Base-by-base conservation (phyloP, 2,329 filamentous ascomycete genomes). In the Cercospora zeina region DNA sequence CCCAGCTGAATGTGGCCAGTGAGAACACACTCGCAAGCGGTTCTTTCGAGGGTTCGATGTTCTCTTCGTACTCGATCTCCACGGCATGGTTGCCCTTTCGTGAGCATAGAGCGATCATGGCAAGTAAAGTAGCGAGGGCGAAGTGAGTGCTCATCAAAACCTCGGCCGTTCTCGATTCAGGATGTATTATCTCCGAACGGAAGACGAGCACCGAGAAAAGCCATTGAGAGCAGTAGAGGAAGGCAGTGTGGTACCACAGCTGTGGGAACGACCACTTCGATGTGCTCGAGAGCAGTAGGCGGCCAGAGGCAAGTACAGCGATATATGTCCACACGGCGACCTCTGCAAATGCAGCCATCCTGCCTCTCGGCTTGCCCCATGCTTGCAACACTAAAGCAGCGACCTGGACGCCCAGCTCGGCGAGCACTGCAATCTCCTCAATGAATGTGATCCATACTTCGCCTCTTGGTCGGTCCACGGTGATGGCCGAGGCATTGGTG, bases 11-110 rank as follows among this genome's bases (percentile, higher is more conserved):
- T 1, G 91, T 95, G 21, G 87, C 87, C 49, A 96, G 81, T 1
- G 95, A 97, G 65, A 97, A 85, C 6, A 97, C 78, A 74, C 93
- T 97, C 1, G 95, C 92, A 37, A 91, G 82, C 6, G 92, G 91
- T 74, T 99, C 93, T 65, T 85, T 87, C 2, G 93, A 93, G 19
- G 95, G 95, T 71, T 93, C 86, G 56, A 99, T 85, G 33, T 89
- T 89, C 64, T 90, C 91, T 76, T 97, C 93, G 81, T 93, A 93
- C 76, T 96, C 91, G 71, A 97, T 76, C 50, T 93, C 77, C 11
- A 99, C 90, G 2, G 89, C 87, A 76, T 91, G 95, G 76, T 97
- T 97, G 49, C 95, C 95, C 78, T 92, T 95, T 67, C 95, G 87
- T 65, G 91, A 96, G 56, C 87, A 89, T 61, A 96, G 77, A 47